Evolutionary conservation across 345 rosid species (phyloP).

Genomic region (Linum trigynum): DNA sequence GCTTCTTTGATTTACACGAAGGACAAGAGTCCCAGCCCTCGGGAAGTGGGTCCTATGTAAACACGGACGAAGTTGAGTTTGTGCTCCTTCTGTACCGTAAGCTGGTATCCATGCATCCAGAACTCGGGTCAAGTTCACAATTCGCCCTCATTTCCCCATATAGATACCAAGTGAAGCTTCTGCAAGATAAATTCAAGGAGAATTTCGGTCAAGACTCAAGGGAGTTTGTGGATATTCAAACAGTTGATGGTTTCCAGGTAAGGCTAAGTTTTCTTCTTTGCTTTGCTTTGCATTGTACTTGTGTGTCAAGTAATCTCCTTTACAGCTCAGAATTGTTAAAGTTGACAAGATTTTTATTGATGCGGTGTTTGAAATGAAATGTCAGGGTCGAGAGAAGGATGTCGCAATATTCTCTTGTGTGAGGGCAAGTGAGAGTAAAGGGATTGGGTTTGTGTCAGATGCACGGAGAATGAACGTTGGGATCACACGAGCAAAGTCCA

Average conservation of each 20-base stretch:
- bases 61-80: slow-evolving; percentile 76
- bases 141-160: slow-evolving; percentile 86
- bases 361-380: background rate
- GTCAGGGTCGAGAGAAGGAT: slow-evolving; percentile 91
- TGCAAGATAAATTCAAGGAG: slow-evolving; percentile 65
- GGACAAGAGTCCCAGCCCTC: slow-evolving; percentile 80
- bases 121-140: slow-evolving; percentile 81
- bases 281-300: background rate
- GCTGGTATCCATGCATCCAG: slow-evolving; percentile 59
- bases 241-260: slow-evolving; percentile 98
- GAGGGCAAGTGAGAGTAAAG: slow-evolving; percentile 56
- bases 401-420: slow-evolving; percentile 93
- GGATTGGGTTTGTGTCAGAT: slow-evolving; percentile 81
- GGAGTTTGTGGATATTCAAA: slow-evolving; percentile 71
- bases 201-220: slow-evolving; percentile 68
- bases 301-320: background rate
- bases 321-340: background rate
- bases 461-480: slow-evolving; percentile 92
- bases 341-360: background rate
- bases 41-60: slow-evolving; percentile 77
- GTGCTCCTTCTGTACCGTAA: slow-evolving; percentile 70
- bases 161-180: slow-evolving; percentile 80
- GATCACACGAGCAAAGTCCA: slow-evolving; percentile 85
- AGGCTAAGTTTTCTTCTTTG: slow-evolving; percentile 6
- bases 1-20: slow-evolving; percentile 78